A percentile compares a stretch with the other conserved stretches of the same genome.
Evolutionary conservation across 2,329 filamentous ascomycete genomes (phyloP).

Genomic region (Fusarium anguioides): DNA sequence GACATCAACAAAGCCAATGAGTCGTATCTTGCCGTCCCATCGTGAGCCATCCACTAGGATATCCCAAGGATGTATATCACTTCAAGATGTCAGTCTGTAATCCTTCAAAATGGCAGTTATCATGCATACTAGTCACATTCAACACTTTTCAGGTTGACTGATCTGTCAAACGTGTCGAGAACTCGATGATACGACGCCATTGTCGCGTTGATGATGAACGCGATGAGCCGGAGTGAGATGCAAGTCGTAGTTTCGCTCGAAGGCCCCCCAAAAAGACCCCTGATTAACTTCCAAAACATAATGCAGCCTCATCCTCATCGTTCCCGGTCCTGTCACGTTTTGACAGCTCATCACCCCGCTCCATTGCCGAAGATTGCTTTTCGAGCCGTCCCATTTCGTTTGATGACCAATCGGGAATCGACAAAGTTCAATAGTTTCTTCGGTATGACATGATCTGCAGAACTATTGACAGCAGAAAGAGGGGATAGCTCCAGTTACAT

Average conservation of each 20-base stretch:
- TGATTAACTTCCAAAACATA: too few relatives aligned
- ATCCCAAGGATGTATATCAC: constrained; percentile 6
- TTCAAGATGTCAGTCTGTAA: not conserved
- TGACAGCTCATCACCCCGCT: not conserved
- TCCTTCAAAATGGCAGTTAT: fast-evolving
- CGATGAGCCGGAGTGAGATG: too few relatives aligned
- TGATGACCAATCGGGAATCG: not conserved
- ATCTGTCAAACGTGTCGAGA: constrained; percentile 1
- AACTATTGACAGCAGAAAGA: not conserved
- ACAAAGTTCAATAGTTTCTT: not conserved
- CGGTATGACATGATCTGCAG: too few relatives aligned
- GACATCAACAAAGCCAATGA: constrained; percentile 1
- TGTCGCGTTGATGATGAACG: too few relatives aligned
- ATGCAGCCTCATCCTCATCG: too few relatives aligned
- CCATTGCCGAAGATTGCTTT: not conserved
- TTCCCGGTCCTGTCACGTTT: too few relatives aligned
- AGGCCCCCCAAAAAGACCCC: too few relatives aligned
- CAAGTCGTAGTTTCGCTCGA: too few relatives aligned
- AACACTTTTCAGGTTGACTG: not conserved
- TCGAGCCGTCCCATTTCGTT: too few relatives aligned
- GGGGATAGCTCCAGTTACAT: not conserved
- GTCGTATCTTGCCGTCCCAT: constrained; percentile 11
- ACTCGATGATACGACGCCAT: constrained; percentile 15
- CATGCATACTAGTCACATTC: constrained; percentile 5
- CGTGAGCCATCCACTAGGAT: not conserved